A percentile compares a stretch with the other conserved stretches of the same genome.
These are phyloP conservation scores for Daldinia concentrica DNA, from an alignment of 495 filamentous ascomycete genomes.

Conservation along the genomic window DNA sequence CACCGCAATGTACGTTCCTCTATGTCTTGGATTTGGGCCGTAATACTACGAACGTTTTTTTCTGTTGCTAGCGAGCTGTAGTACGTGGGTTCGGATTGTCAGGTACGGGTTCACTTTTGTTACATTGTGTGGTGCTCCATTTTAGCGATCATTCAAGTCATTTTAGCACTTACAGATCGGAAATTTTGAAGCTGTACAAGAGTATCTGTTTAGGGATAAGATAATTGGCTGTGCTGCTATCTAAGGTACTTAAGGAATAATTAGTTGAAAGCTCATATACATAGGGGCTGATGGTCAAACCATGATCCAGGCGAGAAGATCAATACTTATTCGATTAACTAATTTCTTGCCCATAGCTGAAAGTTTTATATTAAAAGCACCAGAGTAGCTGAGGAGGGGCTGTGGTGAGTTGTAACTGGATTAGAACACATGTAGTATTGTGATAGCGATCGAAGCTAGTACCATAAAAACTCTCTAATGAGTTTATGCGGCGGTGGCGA, in stretches of 20 bases:
- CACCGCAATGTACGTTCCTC: slow-evolving; percentile 17
- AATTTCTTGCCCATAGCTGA: slow-evolving; percentile 1
- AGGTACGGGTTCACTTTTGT: slow-evolving; percentile 36
- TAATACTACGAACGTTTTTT: slow-evolving; percentile 38
- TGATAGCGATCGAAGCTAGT: not conserved
- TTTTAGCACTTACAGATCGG: slow-evolving; percentile 30
- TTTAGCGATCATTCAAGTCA: slow-evolving; percentile 27
- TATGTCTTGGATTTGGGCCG: slow-evolving; percentile 38
- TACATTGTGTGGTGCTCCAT: not conserved
- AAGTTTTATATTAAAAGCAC: not conserved
- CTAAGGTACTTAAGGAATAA: not conserved
- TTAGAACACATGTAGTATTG: not conserved
- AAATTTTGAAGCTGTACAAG: slow-evolving; percentile 7
- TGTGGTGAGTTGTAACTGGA: not conserved
- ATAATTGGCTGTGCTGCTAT: not conserved
- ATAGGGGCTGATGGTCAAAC: not conserved
- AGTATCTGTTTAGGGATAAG: not conserved
- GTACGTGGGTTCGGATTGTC: slow-evolving; percentile 26
- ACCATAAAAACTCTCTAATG: not conserved
- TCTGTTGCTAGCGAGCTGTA: slow-evolving; percentile 29
- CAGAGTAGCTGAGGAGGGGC: not conserved
- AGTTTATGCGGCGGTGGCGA: not conserved
- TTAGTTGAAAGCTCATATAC: not conserved
- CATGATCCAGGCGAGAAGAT: slow-evolving; percentile 1
- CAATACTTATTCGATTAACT: not conserved